These are phyloP conservation scores for Lagenaria siceraria DNA, from an alignment of 306 rosid genomes.

Conservation along the genomic window DNA sequence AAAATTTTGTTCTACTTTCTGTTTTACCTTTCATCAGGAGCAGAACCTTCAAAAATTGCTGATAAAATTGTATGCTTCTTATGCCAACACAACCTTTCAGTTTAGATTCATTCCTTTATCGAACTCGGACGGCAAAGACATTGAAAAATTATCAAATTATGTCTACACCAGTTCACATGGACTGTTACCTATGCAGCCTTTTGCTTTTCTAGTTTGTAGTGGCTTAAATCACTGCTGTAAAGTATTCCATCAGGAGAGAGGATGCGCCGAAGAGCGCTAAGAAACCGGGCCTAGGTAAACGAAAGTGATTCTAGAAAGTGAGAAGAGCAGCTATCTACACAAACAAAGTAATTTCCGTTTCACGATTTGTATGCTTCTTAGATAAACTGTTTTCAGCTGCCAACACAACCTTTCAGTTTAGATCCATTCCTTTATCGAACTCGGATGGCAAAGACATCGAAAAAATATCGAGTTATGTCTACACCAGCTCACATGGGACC, in stretches of 20 bases:
- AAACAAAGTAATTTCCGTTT: no score
- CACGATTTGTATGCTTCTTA: not conserved
- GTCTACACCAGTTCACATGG: not conserved
- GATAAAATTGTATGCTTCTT: not conserved
- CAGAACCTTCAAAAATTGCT: not conserved
- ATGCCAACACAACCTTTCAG: not conserved
- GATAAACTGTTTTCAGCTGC: no score
- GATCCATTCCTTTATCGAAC: not conserved
- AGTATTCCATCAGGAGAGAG: conserved; percentile 20
- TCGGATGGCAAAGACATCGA: not conserved
- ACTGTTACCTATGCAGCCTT: conserved; percentile 17
- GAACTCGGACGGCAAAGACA: not conserved
- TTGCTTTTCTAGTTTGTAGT: conserved; percentile 9
- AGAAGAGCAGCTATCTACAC: not conserved
- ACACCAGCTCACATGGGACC: not conserved
- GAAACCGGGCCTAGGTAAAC: conserved; percentile 16
- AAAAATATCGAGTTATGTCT: not conserved
- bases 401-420: not conserved
- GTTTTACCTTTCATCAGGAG: not conserved
- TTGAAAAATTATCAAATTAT: not conserved
- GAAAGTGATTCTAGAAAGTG: not conserved
- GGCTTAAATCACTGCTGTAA: conserved; percentile 13
- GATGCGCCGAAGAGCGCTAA: conserved; percentile 15
- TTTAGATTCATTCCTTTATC: not conserved
- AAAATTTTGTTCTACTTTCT: not conserved